phyloP scores from a whole-genome alignment of 352 stramenopile genomes.

The Phytopythium oedochilum region DNA sequence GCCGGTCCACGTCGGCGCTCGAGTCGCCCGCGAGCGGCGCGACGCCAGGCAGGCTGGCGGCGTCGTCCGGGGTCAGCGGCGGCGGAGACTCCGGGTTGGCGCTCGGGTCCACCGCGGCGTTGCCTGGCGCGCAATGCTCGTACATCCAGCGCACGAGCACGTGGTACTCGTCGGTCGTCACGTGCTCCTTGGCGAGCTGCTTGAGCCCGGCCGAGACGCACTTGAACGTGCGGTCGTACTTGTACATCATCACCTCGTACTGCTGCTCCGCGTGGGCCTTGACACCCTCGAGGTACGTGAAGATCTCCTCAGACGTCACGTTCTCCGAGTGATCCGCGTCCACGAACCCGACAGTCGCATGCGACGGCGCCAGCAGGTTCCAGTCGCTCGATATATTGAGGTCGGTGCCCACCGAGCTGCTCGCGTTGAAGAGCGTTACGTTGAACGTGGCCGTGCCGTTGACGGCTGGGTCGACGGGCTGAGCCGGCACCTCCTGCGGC shows the following conservation, averaged over 20 bases:
- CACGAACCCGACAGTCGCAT: slow-evolving; percentile 21
- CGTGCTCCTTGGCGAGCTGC: slow-evolving; percentile 19
- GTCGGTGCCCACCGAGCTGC: neutral
- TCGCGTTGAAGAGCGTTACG: slow-evolving; percentile 10
- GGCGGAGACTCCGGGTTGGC: slow-evolving; percentile 4
- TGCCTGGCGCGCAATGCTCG: slow-evolving; percentile 20
- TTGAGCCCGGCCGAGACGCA: slow-evolving; percentile 22
- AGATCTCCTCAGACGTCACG: slow-evolving; percentile 27
- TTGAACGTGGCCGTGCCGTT: slow-evolving; percentile 10
- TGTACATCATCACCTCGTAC: slow-evolving; percentile 18
- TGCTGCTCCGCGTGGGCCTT: slow-evolving; percentile 19
- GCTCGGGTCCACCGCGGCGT: slow-evolving; percentile 7
- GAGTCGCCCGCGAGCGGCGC: slow-evolving; percentile 11
- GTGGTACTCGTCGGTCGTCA: slow-evolving; percentile 27
- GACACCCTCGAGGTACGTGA: slow-evolving; percentile 18
- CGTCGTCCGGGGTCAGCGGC: slow-evolving; percentile 8
- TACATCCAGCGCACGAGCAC: slow-evolving; percentile 37
- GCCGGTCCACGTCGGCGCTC: slow-evolving; percentile 10
- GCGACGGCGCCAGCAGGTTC: slow-evolving; percentile 28
- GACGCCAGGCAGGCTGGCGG: slow-evolving; percentile 5
- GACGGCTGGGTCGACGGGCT: slow-evolving; percentile 8
- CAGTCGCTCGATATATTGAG: slow-evolving; percentile 14
- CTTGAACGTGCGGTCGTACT: slow-evolving; percentile 26
- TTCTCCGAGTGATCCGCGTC: slow-evolving; percentile 20
- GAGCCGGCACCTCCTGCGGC: slow-evolving; percentile 9